Evolutionary conservation across 1,139 yeast genomes (phyloP).

Genomic region (Saccharomyces pastorianus): DNA sequence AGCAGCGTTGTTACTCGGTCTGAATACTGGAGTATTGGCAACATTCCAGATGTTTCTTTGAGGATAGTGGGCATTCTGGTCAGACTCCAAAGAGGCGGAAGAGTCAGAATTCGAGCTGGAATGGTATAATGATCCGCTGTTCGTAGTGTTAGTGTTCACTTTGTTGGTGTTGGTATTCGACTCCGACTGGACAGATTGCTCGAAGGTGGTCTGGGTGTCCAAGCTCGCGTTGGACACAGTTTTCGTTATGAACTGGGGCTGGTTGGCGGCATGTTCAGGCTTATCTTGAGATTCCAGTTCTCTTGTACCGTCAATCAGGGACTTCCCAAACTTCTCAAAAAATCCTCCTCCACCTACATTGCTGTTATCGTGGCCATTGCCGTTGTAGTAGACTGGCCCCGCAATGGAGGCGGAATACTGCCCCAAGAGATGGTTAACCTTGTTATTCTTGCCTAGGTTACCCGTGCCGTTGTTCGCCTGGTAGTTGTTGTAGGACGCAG

Average conservation of each 20-base stretch:
- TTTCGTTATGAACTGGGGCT: background rate
- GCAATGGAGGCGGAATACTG: constrained; percentile 7
- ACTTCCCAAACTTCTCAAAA: constrained; percentile 30
- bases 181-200: background rate
- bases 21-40: constrained; percentile 23
- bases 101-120: background rate
- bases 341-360: constrained; percentile 20
- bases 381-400: constrained; percentile 1
- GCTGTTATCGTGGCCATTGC: constrained; percentile 1
- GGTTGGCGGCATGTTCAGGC: background rate
- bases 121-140: background rate
- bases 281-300: constrained; percentile 22
- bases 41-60: constrained; percentile 24
- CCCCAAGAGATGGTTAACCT: constrained; percentile 1
- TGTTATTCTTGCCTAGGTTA: background rate
- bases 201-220: constrained; percentile 7
- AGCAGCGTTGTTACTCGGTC: constrained; percentile 8
- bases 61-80: background rate
- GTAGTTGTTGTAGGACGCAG: constrained; percentile 10
- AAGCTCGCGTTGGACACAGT: background rate
- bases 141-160: background rate
- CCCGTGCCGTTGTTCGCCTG: constrained; percentile 5
- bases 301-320: constrained; percentile 30
- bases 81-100: background rate
- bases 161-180: background rate